Percentiles rank a stretch among this genome's conserved stretches.
Conservation (phyloP, 768 basidiomycete species). For the Harrya chromipes region DNA sequence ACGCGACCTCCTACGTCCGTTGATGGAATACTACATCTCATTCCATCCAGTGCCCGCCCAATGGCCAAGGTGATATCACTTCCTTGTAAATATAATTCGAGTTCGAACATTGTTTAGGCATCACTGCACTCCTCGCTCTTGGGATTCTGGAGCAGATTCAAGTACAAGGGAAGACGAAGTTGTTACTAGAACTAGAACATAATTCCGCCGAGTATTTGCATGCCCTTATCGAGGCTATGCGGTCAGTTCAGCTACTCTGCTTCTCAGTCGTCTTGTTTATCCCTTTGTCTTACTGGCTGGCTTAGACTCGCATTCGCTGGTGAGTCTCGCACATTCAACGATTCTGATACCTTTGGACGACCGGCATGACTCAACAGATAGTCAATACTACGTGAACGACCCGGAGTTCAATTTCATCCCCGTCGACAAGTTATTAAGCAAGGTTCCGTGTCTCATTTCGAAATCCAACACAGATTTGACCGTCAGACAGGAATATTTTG, state of each 20-base stretch:
- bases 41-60: conserved; percentile 77
- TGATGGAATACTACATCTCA: background rate
- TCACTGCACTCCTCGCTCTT: conserved; percentile 89
- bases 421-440: conserved; percentile 78
- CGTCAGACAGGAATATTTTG: conserved; percentile 71
- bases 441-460: conserved; percentile 41
- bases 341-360: background rate
- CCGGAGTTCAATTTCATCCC: conserved; percentile 78
- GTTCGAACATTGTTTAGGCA: conserved; percentile 39
- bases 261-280: conserved; percentile 1
- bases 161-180: conserved; percentile 61
- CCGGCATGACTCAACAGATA: conserved; percentile 46
- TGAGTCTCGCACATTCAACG: conserved; percentile 28
- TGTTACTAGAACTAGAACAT: conserved; percentile 80
- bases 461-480: background rate
- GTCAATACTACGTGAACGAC: conserved; percentile 89
- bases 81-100: background rate
- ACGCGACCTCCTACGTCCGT: background rate
- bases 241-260: conserved; percentile 41
- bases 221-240: conserved; percentile 77
- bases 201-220: conserved; percentile 91
- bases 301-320: conserved; percentile 70
- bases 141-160: conserved; percentile 91
- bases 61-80: conserved; percentile 71
- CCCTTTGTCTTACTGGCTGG: background rate